These are phyloP conservation scores for Boechera stricta DNA, from an alignment of 345 rosid genomes.

Conservation along the genomic window DNA sequence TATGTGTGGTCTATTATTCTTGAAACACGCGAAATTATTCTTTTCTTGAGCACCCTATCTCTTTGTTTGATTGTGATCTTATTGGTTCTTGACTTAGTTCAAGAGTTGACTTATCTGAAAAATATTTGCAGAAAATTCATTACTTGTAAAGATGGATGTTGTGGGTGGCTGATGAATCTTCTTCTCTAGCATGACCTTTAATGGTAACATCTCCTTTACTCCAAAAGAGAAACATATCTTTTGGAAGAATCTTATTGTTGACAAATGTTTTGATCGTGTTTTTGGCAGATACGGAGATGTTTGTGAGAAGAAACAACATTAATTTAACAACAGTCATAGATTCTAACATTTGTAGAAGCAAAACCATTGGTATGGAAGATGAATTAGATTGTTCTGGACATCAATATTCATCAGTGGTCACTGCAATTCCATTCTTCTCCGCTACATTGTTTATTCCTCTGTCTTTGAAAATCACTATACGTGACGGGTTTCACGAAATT, in stretches of 20 bases:
- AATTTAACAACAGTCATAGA: slow-evolving; percentile 39
- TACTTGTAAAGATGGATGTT: slow-evolving; percentile 63
- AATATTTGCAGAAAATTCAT: slow-evolving; percentile 36
- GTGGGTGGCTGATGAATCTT: slow-evolving; percentile 63
- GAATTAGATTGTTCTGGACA: slow-evolving; percentile 65
- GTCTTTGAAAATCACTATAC: slow-evolving; percentile 82
- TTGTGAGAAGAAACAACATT: slow-evolving; percentile 50
- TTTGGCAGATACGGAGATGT: slow-evolving; percentile 63
- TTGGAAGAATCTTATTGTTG: background rate
- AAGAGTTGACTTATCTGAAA: slow-evolving; percentile 35
- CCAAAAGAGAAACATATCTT: background rate
- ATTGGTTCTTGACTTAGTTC: slow-evolving; percentile 39
- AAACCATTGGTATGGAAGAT: slow-evolving; percentile 76
- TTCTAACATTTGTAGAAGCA: slow-evolving; percentile 22
- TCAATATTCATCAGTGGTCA: slow-evolving; percentile 57
- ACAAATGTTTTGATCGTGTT: background rate
- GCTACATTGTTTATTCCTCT: slow-evolving; percentile 76
- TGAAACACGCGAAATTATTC: slow-evolving; percentile 11
- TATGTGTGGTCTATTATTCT: slow-evolving; percentile 30
- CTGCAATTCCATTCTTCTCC: slow-evolving; percentile 62
- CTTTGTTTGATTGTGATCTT: slow-evolving; percentile 33
- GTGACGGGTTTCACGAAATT: slow-evolving; percentile 81
- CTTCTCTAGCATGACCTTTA: slow-evolving; percentile 53
- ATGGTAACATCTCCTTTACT: slow-evolving; percentile 46
- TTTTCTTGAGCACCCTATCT: slow-evolving; percentile 18